These are phyloP conservation scores for Laburnicola sp. DNA, from an alignment of 2,329 filamentous ascomycete genomes.

Conservation along the genomic window DNA sequence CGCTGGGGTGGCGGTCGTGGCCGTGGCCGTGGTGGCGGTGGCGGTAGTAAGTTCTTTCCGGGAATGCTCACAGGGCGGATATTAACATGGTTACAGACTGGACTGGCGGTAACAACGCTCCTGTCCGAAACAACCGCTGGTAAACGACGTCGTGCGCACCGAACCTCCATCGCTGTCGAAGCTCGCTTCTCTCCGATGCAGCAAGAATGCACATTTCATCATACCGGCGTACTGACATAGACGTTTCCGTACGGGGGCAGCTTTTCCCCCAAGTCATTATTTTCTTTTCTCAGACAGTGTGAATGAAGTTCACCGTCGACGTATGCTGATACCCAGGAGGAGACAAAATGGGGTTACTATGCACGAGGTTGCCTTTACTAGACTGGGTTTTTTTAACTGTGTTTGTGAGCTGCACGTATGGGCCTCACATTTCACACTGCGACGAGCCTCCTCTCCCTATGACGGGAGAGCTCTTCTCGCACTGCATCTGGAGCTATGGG, in stretches of 20 bases:
- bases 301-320: conserved; percentile 13
- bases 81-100: conserved; percentile 35
- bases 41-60: conserved; percentile 42
- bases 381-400: conserved; percentile 34
- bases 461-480: conserved; percentile 5
- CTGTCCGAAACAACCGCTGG: conserved; percentile 48
- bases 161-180: conserved; percentile 8
- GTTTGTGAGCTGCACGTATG: conserved; percentile 11
- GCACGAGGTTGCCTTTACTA: conserved; percentile 22
- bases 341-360: conserved; percentile 24
- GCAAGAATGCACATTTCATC: not conserved
- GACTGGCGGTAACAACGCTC: conserved; percentile 46
- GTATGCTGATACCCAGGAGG: conserved; percentile 39
- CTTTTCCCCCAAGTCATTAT: conserved; percentile 14
- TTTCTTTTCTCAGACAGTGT: conserved; percentile 5
- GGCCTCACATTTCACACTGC: conserved; percentile 5
- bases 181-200: conserved; percentile 14
- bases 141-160: conserved; percentile 24
- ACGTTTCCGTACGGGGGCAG: conserved; percentile 17
- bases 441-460: not conserved
- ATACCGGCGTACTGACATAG: conserved; percentile 32
- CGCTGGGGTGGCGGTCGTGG: conserved; percentile 70
- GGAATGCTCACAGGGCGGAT: not conserved
- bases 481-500: conserved; percentile 33
- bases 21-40: conserved; percentile 62